phyloP scores from a whole-genome alignment of 768 basidiomycete species.

The Holtermanniella nyarrowii region DNA sequence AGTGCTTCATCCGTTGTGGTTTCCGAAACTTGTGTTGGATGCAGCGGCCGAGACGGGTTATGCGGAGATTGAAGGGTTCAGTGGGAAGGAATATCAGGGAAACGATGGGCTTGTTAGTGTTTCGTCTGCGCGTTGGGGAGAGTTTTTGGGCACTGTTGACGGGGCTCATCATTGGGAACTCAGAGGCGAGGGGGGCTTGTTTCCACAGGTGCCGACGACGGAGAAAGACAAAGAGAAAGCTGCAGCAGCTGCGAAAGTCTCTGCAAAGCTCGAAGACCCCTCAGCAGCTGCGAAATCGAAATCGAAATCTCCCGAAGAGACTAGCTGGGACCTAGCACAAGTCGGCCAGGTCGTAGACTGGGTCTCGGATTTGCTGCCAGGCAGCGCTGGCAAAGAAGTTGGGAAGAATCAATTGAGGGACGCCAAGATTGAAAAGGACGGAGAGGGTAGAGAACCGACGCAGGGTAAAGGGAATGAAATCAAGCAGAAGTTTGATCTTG shows the following conservation, averaged over 20 bases:
- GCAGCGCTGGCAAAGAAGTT: conserved; percentile 39
- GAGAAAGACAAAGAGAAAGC: conserved; percentile 1
- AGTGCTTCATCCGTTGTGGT: conserved; percentile 75
- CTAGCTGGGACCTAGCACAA: conserved; percentile 35
- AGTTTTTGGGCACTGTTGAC: conserved; percentile 81
- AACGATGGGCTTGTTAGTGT: conserved; percentile 89
- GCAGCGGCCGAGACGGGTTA: conserved; percentile 60
- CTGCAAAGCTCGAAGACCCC: conserved; percentile 1
- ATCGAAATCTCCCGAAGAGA: conserved; percentile 6
- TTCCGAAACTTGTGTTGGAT: conserved; percentile 89
- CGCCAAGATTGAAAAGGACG: conserved; percentile 28
- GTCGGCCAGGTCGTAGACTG: conserved; percentile 39
- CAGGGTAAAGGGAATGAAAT: conserved; percentile 11
- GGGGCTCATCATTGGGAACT: conserved; percentile 95
- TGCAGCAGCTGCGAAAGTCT: background rate
- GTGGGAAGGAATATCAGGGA: conserved; percentile 45
- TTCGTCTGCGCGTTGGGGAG: conserved; percentile 80
- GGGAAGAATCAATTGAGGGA: conserved; percentile 34
- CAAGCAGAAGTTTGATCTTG: conserved; percentile 60
- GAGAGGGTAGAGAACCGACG: conserved; percentile 10
- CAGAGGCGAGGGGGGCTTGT: conserved; percentile 65
- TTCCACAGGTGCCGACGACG: conserved; percentile 23
- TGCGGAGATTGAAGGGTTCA: conserved; percentile 37
- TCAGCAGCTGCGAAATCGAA: conserved; percentile 14
- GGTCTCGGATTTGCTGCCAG: conserved; percentile 48